Conservation (phyloP, 2,329 filamentous ascomycete genomes). For the Penicillium expansum region DNA sequence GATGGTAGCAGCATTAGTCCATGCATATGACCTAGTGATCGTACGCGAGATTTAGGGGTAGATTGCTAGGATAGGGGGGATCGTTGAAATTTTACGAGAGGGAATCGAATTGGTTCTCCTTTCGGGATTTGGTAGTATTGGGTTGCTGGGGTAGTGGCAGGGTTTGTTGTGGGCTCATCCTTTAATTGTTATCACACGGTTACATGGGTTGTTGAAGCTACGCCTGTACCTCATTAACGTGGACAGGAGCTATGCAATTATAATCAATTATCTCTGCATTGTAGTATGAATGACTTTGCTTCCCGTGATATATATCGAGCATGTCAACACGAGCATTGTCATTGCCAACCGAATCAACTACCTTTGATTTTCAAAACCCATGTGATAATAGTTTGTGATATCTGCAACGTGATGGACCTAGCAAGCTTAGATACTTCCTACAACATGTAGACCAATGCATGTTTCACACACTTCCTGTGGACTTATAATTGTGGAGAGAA, state of each 20-base stretch:
- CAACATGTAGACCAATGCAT: neutral
- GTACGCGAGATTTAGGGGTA: neutral
- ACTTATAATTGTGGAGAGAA: neutral
- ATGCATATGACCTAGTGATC: constrained; percentile 5
- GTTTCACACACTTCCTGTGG: neutral
- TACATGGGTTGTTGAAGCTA: neutral
- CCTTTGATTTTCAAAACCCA: neutral
- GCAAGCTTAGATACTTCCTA: neutral
- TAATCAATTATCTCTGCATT: neutral
- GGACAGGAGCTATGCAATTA: neutral
- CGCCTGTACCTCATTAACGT: neutral
- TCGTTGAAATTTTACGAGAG: neutral
- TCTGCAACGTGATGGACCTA: neutral
- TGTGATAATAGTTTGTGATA: neutral
- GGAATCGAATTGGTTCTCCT: neutral
- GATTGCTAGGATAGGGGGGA: too few relatives aligned
- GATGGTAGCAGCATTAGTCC: constrained; percentile 37
- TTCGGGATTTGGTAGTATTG: neutral
- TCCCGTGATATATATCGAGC: too few relatives aligned
- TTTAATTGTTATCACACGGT: neutral
- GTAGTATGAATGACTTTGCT: neutral
- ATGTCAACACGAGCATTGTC: neutral
- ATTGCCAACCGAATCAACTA: too few relatives aligned
- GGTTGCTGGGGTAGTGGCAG: neutral
- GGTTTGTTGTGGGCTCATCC: neutral